These are phyloP conservation scores for Beauveria scarabaeidicola DNA, from an alignment of 2,329 filamentous ascomycete species.

Conservation along the genomic window DNA sequence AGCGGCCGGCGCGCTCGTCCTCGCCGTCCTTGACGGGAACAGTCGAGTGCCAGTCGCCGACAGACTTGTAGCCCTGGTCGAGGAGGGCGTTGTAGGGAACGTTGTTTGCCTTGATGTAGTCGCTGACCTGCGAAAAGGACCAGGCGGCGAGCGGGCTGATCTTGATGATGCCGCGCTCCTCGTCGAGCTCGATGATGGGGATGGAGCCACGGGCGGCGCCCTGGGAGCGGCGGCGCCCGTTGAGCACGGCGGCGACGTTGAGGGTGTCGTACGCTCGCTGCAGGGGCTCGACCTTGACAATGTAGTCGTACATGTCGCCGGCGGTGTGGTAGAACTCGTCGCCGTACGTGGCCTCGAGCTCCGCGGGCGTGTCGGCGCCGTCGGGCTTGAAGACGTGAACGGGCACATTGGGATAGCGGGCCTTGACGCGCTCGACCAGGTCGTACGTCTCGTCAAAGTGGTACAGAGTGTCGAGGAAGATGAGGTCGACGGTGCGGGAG, in stretches of 20 bases:
- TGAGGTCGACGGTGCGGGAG: conserved; percentile 52
- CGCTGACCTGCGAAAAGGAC: conserved; percentile 81
- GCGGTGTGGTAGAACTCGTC: conserved; percentile 76
- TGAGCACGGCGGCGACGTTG: conserved; percentile 82
- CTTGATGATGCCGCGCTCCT: conserved; percentile 84
- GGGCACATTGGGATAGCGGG: conserved; percentile 67
- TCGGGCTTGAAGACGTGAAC: conserved; percentile 88
- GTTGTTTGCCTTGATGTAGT: conserved; percentile 75
- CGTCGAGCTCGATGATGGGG: conserved; percentile 84
- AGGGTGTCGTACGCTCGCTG: conserved; percentile 84
- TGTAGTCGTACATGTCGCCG: conserved; percentile 88
- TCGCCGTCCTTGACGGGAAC: conserved; percentile 82
- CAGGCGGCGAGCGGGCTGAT: conserved; percentile 96
- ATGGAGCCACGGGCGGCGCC: conserved; percentile 86
- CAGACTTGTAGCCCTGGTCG: conserved; percentile 91
- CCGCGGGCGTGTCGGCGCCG: conserved; percentile 59
- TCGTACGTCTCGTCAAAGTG: conserved; percentile 72
- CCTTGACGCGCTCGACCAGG: conserved; percentile 65
- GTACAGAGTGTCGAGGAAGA: conserved; percentile 79
- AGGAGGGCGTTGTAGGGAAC: conserved; percentile 92
- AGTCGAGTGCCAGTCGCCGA: conserved; percentile 98
- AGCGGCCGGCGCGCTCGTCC: conserved; percentile 90
- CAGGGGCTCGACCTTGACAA: conserved; percentile 95
- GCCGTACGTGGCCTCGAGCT: conserved; percentile 79
- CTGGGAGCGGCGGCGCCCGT: conserved; percentile 83